phyloP scores from a whole-genome alignment of 257 asterid species.

The Petrea volubilis region DNA sequence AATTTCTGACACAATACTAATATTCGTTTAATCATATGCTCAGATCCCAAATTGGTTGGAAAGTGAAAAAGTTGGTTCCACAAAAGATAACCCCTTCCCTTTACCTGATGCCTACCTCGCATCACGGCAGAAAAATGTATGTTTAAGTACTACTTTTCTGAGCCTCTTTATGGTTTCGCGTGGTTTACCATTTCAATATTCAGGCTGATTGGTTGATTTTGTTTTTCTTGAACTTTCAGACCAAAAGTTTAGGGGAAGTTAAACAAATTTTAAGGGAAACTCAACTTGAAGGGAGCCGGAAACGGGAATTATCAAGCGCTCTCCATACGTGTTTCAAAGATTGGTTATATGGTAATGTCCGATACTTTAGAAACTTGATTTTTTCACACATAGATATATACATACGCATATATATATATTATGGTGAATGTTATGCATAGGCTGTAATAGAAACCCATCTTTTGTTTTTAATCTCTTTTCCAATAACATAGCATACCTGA shows the following conservation, averaged over 20 bases:
- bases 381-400: not conserved
- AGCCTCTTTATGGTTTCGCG: not conserved
- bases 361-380: not conserved
- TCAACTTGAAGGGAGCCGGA: constrained; percentile 84
- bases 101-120: constrained; percentile 82
- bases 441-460: not conserved
- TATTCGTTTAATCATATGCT: constrained; percentile 13
- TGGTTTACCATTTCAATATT: not conserved
- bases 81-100: constrained; percentile 78
- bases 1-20: constrained; percentile 9
- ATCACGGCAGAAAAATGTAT: constrained; percentile 82
- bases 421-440: too few relatives aligned
- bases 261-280: constrained; percentile 75
- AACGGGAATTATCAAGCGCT: constrained; percentile 80
- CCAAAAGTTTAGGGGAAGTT: constrained; percentile 68
- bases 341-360: constrained; percentile 85
- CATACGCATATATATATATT: too few relatives aligned
- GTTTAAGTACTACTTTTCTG: constrained; percentile 17
- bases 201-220: constrained; percentile 4
- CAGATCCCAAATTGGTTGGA: constrained; percentile 90
- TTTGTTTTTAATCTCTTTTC: not conserved
- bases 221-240: constrained; percentile 44
- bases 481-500: not conserved
- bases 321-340: constrained; percentile 88
- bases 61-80: constrained; percentile 65